Base-by-base conservation (phyloP, 768 basidiomycete species). In the Kwoniella sp. region DNA sequence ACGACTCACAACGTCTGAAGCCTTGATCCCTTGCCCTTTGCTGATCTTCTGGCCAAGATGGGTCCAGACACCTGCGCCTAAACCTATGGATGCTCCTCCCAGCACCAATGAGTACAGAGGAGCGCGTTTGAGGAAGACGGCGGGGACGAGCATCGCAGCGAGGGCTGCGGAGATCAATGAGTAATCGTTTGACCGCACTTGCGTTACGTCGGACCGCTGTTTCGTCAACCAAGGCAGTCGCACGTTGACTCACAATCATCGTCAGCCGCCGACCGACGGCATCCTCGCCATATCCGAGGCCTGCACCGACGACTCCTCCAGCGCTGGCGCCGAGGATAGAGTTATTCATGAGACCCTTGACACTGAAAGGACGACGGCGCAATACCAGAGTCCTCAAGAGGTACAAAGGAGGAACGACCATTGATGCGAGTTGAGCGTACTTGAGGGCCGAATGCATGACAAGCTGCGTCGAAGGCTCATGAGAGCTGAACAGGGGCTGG, bases 181-280 rank as follows among this genome's bases (percentile, higher is more conserved):
- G 26, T 67, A 74, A 29, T 74, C 73, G 43, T 74, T 70, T 11
- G 62, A 54, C 22, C 62, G 59, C 9, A 70, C 47, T 48, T 74
- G 73, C 23, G 36, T 31, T 2, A 53, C 38, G 39, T 60, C 65
- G 39, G 58, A 31, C 28, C 38, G 28, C 65, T 67, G 32, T 41
- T 14, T n/a, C 14, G 6, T 15, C 15, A n/a, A 5, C 34, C 5
- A 36, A 6, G 14, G 34, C 34, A 36, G 19, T 7, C 3, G 19
- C 5, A 38, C n/a, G n/a, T n/a, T n/a, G n/a, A 56, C 49, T 44
- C 29, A 73, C 72, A 41, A 73, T 49, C 27, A 65, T 51, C 12
- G 46, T 49, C 31, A 53, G 40, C 32, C 67, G 45, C 46, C 62
- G 62, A 17, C 57, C 44, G 29, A 72, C 44, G 3, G 67, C 70